Evolutionary conservation across 2,329 filamentous ascomycete genomes (phyloP).

Genomic region (Xylariaceae sp.): DNA sequence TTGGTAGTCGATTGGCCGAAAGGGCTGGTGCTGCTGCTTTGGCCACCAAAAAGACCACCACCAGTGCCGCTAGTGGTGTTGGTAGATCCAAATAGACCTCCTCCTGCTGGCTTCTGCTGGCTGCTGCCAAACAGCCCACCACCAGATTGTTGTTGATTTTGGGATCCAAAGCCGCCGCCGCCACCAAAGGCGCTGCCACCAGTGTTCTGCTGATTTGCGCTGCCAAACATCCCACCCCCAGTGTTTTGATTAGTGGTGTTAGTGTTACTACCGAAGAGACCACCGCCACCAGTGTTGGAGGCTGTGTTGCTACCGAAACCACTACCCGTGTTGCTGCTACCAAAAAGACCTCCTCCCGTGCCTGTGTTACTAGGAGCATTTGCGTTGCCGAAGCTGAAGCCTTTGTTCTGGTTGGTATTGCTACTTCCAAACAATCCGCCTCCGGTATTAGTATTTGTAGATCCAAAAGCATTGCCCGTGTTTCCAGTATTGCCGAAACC

Average conservation of each 20-base stretch:
- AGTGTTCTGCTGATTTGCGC: conserved; percentile 31
- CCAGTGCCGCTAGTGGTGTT: conserved; percentile 34
- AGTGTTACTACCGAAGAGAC: conserved; percentile 45
- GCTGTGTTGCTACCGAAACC: conserved; percentile 36
- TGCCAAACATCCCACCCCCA: conserved; percentile 43
- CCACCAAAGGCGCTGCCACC: conserved; percentile 32
- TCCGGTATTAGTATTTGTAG: conserved; percentile 39
- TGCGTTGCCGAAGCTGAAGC: conserved; percentile 31
- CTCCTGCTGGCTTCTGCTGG: conserved; percentile 41
- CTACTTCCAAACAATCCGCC: conserved; percentile 43
- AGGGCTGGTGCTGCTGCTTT: conserved; percentile 33
- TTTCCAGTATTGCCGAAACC: conserved; percentile 49
- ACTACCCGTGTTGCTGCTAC: conserved; percentile 10
- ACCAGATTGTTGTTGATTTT: conserved; percentile 31
- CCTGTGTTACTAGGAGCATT: conserved; percentile 14
- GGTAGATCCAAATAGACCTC: conserved; percentile 44
- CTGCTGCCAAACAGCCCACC: conserved; percentile 38
- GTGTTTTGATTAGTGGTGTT: conserved; percentile 30
- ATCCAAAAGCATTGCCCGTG: conserved; percentile 51
- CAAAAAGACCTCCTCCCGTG: conserved; percentile 3
- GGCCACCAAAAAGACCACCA: conserved; percentile 49
- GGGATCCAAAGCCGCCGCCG: conserved; percentile 40
- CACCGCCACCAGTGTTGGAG: conserved; percentile 32
- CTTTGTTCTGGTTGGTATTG: conserved; percentile 29
- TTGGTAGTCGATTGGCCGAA: conserved; percentile 34